These are phyloP conservation scores for Balakata baccata DNA, from an alignment of 345 rosid species.

Conservation along the genomic window DNA sequence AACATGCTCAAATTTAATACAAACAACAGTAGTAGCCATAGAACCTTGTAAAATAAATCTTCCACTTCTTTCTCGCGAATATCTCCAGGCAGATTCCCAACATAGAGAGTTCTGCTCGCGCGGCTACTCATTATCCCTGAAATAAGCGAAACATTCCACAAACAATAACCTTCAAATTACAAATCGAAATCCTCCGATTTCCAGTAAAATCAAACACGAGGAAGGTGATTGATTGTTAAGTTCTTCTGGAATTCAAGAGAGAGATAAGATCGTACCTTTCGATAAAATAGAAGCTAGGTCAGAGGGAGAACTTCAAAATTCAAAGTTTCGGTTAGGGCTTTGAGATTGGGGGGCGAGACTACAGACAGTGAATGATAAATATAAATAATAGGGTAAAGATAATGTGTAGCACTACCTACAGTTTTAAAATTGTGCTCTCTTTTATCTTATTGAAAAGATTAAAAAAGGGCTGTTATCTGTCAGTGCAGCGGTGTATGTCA, in stretches of 20 bases:
- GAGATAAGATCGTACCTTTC: background rate
- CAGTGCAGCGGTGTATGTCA: background rate
- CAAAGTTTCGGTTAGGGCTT: too few species aligned
- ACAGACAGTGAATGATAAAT: background rate
- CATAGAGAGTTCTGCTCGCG: conserved; percentile 80
- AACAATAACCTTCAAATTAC: background rate
- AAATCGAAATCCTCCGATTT: background rate
- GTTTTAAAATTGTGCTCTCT: background rate
- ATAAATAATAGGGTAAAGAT: background rate
- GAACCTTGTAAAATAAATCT: conserved; percentile 87
- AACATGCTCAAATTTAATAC: background rate
- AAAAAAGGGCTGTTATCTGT: too few species aligned
- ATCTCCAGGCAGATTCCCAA: conserved; percentile 95
- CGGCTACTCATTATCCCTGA: conserved; percentile 68
- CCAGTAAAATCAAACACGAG: background rate
- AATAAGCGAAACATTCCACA: conserved; percentile 3
- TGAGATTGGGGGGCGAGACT: background rate
- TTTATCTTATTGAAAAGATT: background rate
- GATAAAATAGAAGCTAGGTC: background rate
- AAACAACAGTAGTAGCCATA: background rate
- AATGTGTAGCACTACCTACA: background rate
- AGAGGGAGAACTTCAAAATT: background rate
- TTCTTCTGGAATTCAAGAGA: background rate
- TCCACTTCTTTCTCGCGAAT: conserved; percentile 82
- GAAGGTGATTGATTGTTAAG: background rate